These are phyloP conservation scores for Crithidia brevicula DNA, from an alignment of 208 protist species.

Conservation along the genomic window DNA sequence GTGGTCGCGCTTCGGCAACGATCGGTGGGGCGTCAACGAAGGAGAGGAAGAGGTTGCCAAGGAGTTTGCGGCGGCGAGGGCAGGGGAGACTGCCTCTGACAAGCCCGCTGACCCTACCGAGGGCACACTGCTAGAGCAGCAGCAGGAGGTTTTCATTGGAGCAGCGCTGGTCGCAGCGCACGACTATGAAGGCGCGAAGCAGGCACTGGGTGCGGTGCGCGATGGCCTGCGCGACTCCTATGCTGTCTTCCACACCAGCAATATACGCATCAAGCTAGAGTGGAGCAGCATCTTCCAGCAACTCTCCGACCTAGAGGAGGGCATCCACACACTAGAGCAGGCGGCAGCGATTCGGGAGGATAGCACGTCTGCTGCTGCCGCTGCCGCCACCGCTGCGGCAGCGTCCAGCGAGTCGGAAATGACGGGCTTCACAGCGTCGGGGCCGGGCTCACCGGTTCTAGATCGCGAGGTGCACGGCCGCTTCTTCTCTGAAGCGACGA, in stretches of 20 bases:
- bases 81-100: background rate
- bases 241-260: slow-evolving; percentile 76
- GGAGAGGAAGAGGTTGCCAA: background rate
- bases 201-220: slow-evolving; percentile 49
- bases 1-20: background rate
- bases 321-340: slow-evolving; percentile 76
- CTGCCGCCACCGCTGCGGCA: background rate
- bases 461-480: slow-evolving; percentile 29
- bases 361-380: background rate
- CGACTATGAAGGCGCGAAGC: slow-evolving; percentile 69
- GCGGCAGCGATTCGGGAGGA: slow-evolving; percentile 23
- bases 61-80: background rate
- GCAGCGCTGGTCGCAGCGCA: slow-evolving; percentile 55
- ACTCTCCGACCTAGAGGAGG: slow-evolving; percentile 86
- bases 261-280: slow-evolving; percentile 75
- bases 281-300: slow-evolving; percentile 80
- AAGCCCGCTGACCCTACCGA: background rate
- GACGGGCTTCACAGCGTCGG: background rate
- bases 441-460: slow-evolving; percentile 16
- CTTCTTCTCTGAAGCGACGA: slow-evolving; percentile 50
- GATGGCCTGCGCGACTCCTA: slow-evolving; percentile 63
- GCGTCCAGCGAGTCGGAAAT: slow-evolving; percentile 2
- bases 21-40: background rate
- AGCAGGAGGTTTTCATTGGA: slow-evolving; percentile 66
- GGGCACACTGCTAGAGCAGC: slow-evolving; percentile 42